Evolutionary conservation across 169 alveolate genomes (phyloP), one percentile per base, ranked within the genome.

Genomic region (Plasmodium billcollinsi): DNA sequence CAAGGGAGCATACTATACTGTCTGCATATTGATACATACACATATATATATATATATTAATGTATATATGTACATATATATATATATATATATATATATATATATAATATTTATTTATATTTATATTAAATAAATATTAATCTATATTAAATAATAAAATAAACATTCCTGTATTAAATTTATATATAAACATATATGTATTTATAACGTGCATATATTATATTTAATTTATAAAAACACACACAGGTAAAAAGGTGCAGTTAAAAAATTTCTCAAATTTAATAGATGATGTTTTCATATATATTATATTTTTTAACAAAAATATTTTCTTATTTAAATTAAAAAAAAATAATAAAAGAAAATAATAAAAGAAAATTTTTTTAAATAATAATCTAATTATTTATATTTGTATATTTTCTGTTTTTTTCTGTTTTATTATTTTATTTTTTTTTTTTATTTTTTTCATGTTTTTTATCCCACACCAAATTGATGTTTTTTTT

Each of bases 241-340:
- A 61, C 86, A 73, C 86, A 73, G 86, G 71, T 54, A 47, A 21
- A 20, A 45, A 73, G 86, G 86, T 73, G 86, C 70, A 45, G 54
- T 4, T n/a, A 54, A 14, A 29, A 59, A 7, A 21, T 5, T 33
- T 6, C 45, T 33, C 45, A 33, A 33, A 33, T 4, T 5, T 33
- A 33, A 33, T 33, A 33, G 45, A 33, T 33, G 45, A 33, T 33
- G 45, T 33, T 33, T 33, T 33, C 45, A 33, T 33, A 5, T 33
- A 33, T 33, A 5, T 33, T 4, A 33, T 33, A 33, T 33, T 33
- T 33, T 33, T 5, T 33, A 33, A 33, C 7, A 33, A 33, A 33
- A 33, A 33, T 33, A 3, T 33, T 33, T 33, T 33, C 8, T 4
- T 33, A 33, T 4, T 33, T 33, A 33, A 33, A 33, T 5, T 2